Conservation (phyloP, 805 yeast genomes). For the Spathaspora boniae region DNA sequence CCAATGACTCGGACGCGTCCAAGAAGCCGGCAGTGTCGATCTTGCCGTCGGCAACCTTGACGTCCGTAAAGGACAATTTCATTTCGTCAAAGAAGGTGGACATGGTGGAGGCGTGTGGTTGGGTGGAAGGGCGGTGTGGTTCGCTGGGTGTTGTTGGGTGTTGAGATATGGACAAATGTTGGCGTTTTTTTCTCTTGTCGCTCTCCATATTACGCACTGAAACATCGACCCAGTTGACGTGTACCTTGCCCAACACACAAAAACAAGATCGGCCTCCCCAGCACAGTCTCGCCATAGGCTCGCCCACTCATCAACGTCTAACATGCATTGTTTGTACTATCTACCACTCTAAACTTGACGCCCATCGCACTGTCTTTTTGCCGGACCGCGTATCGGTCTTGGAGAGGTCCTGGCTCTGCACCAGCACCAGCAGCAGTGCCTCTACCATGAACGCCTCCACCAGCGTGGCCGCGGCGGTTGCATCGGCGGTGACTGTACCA, state of each 20-base stretch:
- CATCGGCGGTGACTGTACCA: too few relatives aligned
- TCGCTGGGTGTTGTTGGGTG: constrained; percentile 1
- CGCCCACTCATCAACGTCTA: too few relatives aligned
- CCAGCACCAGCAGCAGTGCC: too few relatives aligned
- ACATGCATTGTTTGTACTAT: too few relatives aligned
- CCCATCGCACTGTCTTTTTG: constrained; percentile 25
- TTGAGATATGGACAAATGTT: not conserved
- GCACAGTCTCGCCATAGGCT: not conserved
- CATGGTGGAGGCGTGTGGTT: constrained; percentile 31
- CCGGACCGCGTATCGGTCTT: constrained; percentile 2
- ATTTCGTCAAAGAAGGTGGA: constrained; percentile 79
- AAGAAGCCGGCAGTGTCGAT: constrained; percentile 73
- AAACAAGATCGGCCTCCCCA: not conserved
- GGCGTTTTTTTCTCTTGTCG: not conserved
- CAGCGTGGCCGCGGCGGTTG: not conserved
- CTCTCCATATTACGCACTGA: not conserved
- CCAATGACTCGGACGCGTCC: constrained; percentile 80
- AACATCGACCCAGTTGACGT: not conserved
- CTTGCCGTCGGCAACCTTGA: constrained; percentile 55
- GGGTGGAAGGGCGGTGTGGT: constrained; percentile 1
- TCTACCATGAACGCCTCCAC: constrained; percentile 3
- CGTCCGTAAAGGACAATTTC: constrained; percentile 73
- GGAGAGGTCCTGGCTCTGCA: too few relatives aligned
- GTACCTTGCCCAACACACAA: not conserved
- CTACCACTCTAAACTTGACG: constrained; percentile 35